Conservation (phyloP, 306 rosid genomes). For the Cercis canadensis region DNA sequence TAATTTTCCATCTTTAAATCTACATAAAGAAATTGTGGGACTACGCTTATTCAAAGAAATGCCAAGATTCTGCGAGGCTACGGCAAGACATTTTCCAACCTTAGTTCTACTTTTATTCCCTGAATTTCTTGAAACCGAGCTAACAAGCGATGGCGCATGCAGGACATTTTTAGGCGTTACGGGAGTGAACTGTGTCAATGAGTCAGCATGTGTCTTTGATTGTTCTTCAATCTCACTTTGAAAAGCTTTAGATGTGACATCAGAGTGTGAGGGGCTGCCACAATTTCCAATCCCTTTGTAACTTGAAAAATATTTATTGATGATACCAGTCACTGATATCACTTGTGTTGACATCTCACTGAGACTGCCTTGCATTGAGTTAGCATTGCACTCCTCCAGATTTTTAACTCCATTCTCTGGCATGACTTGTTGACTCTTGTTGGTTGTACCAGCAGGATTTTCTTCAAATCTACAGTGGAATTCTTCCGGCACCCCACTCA, state of each 20-base stretch:
- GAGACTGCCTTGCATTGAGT: constrained; percentile 45
- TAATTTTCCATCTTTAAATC: constrained; percentile 40
- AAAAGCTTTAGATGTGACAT: constrained; percentile 49
- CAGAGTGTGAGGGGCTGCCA: constrained; percentile 51
- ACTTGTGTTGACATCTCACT: constrained; percentile 65
- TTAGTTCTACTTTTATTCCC: constrained; percentile 39
- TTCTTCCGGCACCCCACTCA: constrained; percentile 30
- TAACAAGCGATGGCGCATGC: too few species aligned
- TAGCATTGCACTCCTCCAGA: constrained; percentile 33
- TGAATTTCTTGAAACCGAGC: too few species aligned
- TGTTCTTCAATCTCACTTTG: constrained; percentile 40
- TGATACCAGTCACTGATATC: constrained; percentile 68
- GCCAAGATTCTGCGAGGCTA: constrained; percentile 66
- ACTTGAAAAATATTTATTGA: constrained; percentile 57
- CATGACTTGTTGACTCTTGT: constrained; percentile 23
- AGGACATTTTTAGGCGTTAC: constrained; percentile 47
- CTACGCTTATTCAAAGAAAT: constrained; percentile 45
- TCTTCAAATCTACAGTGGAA: constrained; percentile 31
- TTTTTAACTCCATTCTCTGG: constrained; percentile 42
- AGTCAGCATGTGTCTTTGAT: constrained; percentile 30
- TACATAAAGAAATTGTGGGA: constrained; percentile 47
- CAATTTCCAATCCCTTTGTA: too few species aligned
- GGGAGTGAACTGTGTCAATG: constrained; percentile 35
- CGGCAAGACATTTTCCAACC: constrained; percentile 61
- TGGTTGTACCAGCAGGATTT: too few species aligned